These are phyloP conservation scores for Phytophthora agathidicida DNA, from an alignment of 352 stramenopile species.

Conservation along the genomic window DNA sequence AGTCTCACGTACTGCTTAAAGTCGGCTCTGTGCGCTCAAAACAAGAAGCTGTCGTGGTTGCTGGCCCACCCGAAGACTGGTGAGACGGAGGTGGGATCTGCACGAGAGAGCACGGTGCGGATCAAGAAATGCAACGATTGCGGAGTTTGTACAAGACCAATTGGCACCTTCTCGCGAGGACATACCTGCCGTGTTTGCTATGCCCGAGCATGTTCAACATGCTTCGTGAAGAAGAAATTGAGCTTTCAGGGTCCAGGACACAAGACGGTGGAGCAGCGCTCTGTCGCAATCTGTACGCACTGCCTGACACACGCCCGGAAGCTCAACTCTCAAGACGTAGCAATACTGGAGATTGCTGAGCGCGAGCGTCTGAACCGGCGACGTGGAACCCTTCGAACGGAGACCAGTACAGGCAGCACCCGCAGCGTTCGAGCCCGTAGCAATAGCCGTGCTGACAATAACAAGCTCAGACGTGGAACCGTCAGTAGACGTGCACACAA, in stretches of 20 bases:
- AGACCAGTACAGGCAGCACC: constrained; percentile 1
- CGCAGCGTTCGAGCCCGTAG: constrained; percentile 20
- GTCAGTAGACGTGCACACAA: background rate
- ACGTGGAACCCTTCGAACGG: constrained; percentile 10
- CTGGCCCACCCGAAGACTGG: constrained; percentile 34
- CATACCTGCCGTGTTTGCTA: constrained; percentile 41
- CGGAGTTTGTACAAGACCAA: constrained; percentile 36
- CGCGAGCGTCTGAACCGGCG: constrained; percentile 6
- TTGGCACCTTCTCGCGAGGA: constrained; percentile 35
- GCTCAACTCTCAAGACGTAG: constrained; percentile 39
- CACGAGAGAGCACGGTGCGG: constrained; percentile 16
- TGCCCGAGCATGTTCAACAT: constrained; percentile 36
- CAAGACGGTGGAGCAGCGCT: constrained; percentile 40
- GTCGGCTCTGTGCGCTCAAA: constrained; percentile 41
- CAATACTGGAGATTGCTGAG: constrained; percentile 31
- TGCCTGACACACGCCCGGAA: constrained; percentile 40
- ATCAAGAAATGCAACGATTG: constrained; percentile 36
- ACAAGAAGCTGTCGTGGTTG: constrained; percentile 62
- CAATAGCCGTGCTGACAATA: constrained; percentile 13
- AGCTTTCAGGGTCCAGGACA: constrained; percentile 32
- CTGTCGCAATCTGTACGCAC: constrained; percentile 37
- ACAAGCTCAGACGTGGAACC: constrained; percentile 13
- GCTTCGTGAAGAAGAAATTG: constrained; percentile 48
- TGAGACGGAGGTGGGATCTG: constrained; percentile 12
- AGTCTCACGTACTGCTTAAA: constrained; percentile 48